Conservation (phyloP, 2,329 filamentous ascomycete species). For the Anisogramma anomala region DNA sequence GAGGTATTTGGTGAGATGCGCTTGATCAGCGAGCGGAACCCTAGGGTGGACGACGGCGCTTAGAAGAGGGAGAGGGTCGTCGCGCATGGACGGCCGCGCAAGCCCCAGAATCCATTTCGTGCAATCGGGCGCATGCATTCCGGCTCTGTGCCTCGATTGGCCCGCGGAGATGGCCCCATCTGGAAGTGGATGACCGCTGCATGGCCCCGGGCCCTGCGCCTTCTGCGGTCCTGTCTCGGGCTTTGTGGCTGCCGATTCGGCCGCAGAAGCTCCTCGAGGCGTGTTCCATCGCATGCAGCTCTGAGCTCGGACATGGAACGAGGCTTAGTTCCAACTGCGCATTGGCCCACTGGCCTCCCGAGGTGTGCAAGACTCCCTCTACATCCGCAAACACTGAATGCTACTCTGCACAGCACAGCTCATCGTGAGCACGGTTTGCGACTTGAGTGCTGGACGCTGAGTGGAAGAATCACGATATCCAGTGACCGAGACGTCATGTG, state of each 20-base stretch:
- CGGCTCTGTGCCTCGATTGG: constrained; percentile 31
- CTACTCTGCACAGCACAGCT: too few relatives aligned
- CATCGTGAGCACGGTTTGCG: too few relatives aligned
- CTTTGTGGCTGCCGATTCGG: constrained; percentile 24
- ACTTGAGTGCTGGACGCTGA: constrained; percentile 22
- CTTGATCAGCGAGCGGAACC: constrained; percentile 22
- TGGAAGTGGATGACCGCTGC: constrained; percentile 7
- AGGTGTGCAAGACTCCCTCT: constrained; percentile 1
- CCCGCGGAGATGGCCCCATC: constrained; percentile 11
- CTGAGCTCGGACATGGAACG: constrained; percentile 16
- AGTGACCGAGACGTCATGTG: constrained; percentile 37
- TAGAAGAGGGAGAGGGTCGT: constrained; percentile 41
- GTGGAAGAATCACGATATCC: constrained; percentile 28
- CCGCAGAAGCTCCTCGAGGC: constrained; percentile 22
- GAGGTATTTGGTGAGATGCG: constrained; percentile 13
- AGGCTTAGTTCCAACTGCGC: constrained; percentile 15
- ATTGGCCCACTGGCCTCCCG: constrained; percentile 7
- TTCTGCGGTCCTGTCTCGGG: constrained; percentile 13
- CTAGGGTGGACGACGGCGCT: constrained; percentile 32
- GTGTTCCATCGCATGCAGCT: constrained; percentile 22
- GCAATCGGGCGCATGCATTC: constrained; percentile 36
- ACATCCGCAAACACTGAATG: not conserved
- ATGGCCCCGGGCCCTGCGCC: constrained; percentile 10
- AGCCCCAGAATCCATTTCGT: constrained; percentile 29
- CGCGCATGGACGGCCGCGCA: constrained; percentile 33